phyloP scores from a whole-genome alignment of 805 yeast genomes.

The Wickerhamiella musiphila region DNA sequence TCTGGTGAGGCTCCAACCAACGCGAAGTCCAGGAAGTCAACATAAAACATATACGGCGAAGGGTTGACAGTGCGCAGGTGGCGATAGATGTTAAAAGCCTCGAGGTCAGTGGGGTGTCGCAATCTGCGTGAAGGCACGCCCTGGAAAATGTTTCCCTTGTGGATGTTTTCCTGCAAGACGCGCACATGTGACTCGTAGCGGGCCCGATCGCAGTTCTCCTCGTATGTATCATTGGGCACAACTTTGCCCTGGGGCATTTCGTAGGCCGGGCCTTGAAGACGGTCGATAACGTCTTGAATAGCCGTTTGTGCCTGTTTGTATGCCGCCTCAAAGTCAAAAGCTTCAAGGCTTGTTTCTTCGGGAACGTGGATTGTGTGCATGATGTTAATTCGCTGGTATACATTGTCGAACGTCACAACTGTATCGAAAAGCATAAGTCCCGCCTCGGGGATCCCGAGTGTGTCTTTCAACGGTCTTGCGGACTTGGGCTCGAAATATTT shows the following conservation, averaged over 20 bases:
- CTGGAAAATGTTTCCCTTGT: constrained; percentile 87
- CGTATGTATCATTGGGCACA: constrained; percentile 45
- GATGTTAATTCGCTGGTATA: constrained; percentile 80
- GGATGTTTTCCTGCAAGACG: constrained; percentile 59
- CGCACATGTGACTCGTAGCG: constrained; percentile 80
- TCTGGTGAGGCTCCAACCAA: constrained; percentile 98
- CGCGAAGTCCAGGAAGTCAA: constrained; percentile 83
- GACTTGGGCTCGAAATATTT: constrained; percentile 94
- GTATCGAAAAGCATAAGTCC: constrained; percentile 81
- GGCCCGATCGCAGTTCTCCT: constrained; percentile 80
- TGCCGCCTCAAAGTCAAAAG: constrained; percentile 30
- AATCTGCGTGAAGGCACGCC: constrained; percentile 97
- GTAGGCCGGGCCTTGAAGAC: constrained; percentile 21
- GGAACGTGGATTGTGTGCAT: constrained; percentile 56
- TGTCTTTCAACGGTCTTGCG: constrained; percentile 53
- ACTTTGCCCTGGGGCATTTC: constrained; percentile 65
- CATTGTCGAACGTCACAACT: constrained; percentile 84
- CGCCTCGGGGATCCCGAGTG: constrained; percentile 76
- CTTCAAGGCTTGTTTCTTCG: constrained; percentile 6
- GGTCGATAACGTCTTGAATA: constrained; percentile 31
- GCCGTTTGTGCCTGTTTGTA: constrained; percentile 39
- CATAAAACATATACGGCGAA: constrained; percentile 88
- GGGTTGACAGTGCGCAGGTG: constrained; percentile 94
- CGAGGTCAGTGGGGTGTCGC: constrained; percentile 84
- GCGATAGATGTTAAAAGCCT: constrained; percentile 91